Conservation (phyloP, 257 asterid genomes). For the Nicotiana tomentosiformis region DNA sequence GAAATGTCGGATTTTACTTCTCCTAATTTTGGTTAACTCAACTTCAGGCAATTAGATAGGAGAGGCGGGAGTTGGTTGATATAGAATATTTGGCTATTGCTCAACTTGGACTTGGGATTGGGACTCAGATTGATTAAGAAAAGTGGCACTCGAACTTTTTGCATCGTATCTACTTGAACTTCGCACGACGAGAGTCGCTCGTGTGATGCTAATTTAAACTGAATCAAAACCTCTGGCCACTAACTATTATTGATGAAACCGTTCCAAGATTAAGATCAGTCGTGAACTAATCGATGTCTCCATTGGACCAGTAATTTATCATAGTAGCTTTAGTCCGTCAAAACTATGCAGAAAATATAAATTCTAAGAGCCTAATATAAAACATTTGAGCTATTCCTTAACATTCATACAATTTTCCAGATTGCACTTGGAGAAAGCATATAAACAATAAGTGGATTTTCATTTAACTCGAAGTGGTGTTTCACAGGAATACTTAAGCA, state of each 20-base stretch:
- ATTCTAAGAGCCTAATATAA: neutral
- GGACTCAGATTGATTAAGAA: too few relatives aligned
- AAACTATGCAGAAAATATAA: neutral
- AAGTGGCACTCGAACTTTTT: too few relatives aligned
- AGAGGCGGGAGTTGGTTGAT: too few relatives aligned
- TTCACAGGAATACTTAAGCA: neutral
- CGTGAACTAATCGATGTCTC: neutral
- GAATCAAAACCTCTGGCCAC: neutral
- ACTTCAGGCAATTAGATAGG: too few relatives aligned
- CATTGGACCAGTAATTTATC: neutral
- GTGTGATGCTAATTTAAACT: neutral
- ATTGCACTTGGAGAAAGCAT: neutral
- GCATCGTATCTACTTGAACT: too few relatives aligned
- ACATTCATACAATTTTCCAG: neutral
- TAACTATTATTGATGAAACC: neutral
- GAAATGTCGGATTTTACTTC: too few relatives aligned
- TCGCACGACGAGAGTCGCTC: too few relatives aligned
- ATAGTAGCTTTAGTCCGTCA: too few relatives aligned
- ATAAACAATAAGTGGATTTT: neutral
- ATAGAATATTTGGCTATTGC: too few relatives aligned
- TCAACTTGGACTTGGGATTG: too few relatives aligned
- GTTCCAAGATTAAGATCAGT: neutral
- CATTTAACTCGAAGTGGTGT: neutral
- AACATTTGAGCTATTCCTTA: neutral
- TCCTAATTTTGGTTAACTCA: too few relatives aligned